Evolutionary conservation across 352 stramenopile species (phyloP), one percentile per base, ranked within the genome.

Genomic region (Phytophthora idaei): DNA sequence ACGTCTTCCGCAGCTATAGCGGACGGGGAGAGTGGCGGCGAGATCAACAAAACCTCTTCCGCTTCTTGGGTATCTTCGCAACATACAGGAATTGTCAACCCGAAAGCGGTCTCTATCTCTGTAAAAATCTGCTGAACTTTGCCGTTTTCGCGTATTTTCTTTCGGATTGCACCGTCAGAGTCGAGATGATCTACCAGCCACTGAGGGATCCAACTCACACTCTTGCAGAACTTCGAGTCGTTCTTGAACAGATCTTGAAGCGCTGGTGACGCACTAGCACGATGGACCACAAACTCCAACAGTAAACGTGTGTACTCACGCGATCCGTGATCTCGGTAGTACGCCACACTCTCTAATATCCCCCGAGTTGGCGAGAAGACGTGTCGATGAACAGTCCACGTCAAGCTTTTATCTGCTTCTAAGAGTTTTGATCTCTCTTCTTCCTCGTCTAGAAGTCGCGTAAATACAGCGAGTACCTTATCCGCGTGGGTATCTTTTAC

Each of bases 321-420:
- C 3, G 78, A 64, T 3, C 59, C 75, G 2, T 88, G 80, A 54
- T 87, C 80, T 50, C 81, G 76, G 48, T 90, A 92, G 64, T 90
- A 93, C 2, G 63, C 62, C 5, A 83, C 83, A 3, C 74, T 85
- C 57, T 93, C 83, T 0, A 93, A 66, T 15, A 90, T 27, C 0
- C 83, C 83, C 15, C 74, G 72, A 1, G 74, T 73, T 2, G 83
- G 74, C 0, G 81, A 93, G 32, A 90, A 81, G 7, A 93, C 41
- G 21, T 85, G 77, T n/a, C 64, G 61, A 49, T 89, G 76, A 27
- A 82, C 36, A 12, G 48, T 70, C n/a, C 65, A 71, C n/a, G 44
- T 4, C 7, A 28, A 15, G 2, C 14, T 39, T 37, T 34, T 45
- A 21, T 29, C n/a, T 42, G 31, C 12, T 36, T 58, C 44, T 0